These are phyloP conservation scores for Houttuynia cordata DNA, from an alignment of 164 flowering plant species.

Conservation along the genomic window DNA sequence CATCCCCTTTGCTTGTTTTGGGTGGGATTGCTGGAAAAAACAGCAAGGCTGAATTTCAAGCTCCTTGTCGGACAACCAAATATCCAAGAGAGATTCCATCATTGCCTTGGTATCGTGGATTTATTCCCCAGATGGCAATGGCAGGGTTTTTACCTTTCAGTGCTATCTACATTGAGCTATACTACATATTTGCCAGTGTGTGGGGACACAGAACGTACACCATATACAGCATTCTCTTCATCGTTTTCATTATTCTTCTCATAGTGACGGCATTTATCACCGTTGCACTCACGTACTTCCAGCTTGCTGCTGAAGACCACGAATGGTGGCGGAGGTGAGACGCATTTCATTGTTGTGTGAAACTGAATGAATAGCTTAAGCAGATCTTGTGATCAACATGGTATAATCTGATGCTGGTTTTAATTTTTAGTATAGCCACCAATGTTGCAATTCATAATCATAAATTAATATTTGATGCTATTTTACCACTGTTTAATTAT, in stretches of 20 bases:
- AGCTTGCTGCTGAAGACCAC: constrained; percentile 39
- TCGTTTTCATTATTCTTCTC: constrained; percentile 31
- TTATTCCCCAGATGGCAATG: constrained; percentile 35
- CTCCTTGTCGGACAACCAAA: constrained; percentile 33
- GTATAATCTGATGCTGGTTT: background rate
- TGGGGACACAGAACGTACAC: constrained; percentile 39
- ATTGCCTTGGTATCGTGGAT: constrained; percentile 28
- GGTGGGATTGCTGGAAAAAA: constrained; percentile 38
- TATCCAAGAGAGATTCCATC: constrained; percentile 35
- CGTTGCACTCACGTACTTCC: constrained; percentile 33
- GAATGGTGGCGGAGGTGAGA: constrained; percentile 42
- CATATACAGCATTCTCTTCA: constrained; percentile 33
- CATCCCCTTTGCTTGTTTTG: constrained; percentile 33
- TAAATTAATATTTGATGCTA: too few relatives aligned
- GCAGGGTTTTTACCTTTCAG: constrained; percentile 38
- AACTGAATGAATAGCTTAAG: background rate
- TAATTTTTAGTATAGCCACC: too few relatives aligned
- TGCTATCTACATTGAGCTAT: constrained; percentile 34
- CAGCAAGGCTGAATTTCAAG: constrained; percentile 34
- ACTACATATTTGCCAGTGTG: constrained; percentile 36
- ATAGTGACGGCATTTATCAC: constrained; percentile 36
- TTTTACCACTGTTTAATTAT: too few relatives aligned
- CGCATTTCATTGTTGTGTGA: background rate
- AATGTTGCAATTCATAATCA: too few relatives aligned
- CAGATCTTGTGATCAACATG: background rate